Percentiles rank a stretch among this genome's conserved stretches.
These are phyloP conservation scores for Cichorium intybus DNA, from an alignment of 140 eudicot species.

Conservation along the genomic window DNA sequence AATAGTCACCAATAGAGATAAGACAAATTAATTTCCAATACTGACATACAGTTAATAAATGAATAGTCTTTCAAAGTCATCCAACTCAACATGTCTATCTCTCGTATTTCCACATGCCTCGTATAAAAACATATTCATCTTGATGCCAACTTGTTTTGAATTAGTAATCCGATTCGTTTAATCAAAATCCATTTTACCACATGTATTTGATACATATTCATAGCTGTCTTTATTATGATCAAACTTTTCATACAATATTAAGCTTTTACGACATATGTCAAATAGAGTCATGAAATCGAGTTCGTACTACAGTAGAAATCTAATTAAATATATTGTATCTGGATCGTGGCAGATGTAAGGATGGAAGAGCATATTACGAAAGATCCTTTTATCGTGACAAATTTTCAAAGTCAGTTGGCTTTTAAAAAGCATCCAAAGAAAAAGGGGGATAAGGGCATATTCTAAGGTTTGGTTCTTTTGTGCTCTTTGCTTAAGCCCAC, in stretches of 20 bases:
- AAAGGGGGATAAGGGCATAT: conserved; percentile 36
- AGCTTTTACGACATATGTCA: not conserved
- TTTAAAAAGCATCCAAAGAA: conserved; percentile 29
- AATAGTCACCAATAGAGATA: no score
- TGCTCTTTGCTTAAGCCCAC: conserved; percentile 15
- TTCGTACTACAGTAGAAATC: not conserved
- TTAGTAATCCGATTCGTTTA: not conserved
- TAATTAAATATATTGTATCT: not conserved
- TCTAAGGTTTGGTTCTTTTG: conserved; percentile 34
- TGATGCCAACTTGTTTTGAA: not conserved
- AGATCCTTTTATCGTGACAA: conserved; percentile 25
- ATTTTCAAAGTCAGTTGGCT: conserved; percentile 24
- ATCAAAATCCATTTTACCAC: not conserved
- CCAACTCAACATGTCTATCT: not conserved
- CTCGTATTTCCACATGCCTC: not conserved
- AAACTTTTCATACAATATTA: not conserved
- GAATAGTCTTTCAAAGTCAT: not conserved
- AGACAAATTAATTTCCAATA: no score
- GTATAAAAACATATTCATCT: no score
- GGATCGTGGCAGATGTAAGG: not conserved
- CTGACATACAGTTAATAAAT: no score
- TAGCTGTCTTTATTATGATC: not conserved
- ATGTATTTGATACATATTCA: not conserved
- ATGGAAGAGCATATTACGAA: conserved; percentile 32
- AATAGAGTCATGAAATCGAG: not conserved